Evolutionary conservation across 2,329 filamentous ascomycete species (phyloP), one percentile per base, ranked within the genome.

Genomic region (Cytospora piceicola): DNA sequence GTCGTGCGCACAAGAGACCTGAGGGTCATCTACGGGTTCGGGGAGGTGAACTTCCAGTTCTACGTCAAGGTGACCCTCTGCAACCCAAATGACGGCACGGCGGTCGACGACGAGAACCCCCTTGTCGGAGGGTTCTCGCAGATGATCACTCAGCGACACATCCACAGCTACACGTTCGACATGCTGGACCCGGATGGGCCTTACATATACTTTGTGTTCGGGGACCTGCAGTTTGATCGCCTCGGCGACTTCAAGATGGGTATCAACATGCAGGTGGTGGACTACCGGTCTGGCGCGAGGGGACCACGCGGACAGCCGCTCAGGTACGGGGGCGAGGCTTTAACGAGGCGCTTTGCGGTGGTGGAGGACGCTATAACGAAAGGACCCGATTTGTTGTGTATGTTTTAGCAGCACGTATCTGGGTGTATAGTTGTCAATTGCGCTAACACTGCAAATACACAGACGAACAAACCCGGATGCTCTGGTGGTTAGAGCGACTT

Each of bases 11-110:
- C 42, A 5, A 49, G 42, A 22, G 42, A 49, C n/a, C n/a, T n/a
- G 12, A 49, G n/a, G 42, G 42, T 49, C n/a, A n/a, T 49, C 42
- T 49, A 49, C 42, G 42, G 42, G n/a, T 49, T 49, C 42, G 42
- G 42, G n/a, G 11, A 49, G n/a, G 42, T n/a, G n/a, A 49, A 49
- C 4, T 49, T 49, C n/a, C 42, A 49, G 14, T 49, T 24, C n/a
- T 49, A 49, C n/a, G 42, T 22, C 42, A 49, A 49, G 42, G n/a
- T 12, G 20, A 22, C 20, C 4, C n/a, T 49, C n/a, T 49, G 42
- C 42, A 49, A 49, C n/a, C 20, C 42, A 22, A 1, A 4, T 22
- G 42, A 49, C 42, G n/a, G 42, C n/a, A 1, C 42, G 42, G 20
- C 42, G n/a, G 14, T 49, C 42, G n/a, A 49, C 42, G 11, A 22